Evolutionary conservation across 306 rosid genomes (phyloP), one percentile per base, ranked within the genome.

Genomic region (Cucumis cinereus): DNA sequence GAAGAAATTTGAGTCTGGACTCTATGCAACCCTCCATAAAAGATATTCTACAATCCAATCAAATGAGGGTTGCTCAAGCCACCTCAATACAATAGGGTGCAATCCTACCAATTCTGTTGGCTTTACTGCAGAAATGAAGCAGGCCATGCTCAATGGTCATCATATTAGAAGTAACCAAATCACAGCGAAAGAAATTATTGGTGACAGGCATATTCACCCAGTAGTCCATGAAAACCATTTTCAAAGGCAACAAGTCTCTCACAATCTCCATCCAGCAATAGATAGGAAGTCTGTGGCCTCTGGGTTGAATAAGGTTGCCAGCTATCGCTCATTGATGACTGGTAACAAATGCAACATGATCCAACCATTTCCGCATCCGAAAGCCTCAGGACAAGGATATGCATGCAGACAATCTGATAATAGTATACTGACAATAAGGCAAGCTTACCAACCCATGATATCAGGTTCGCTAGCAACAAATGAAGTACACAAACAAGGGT

Each of bases 1-100:
- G 78, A 91, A 73, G 81, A 90, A 78, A 84, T 67, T 80, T 74
- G 80, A 83, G 76, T 74, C 81, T 64, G 82, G 58, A 68, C 60
- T 43, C 68, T 45, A 43, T 73, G 60, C 81, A 84, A 82, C 86
- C 57, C 68, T 80, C 72, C n/a, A 17, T 41, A 76, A 77, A 47
- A 82, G 61, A 74, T 73, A 85, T 63, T 74, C 80, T 75, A 19
- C 73, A 23, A 60, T 77, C 68, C 77, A n/a, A 63, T 77, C 77
- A 41, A 62, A 81, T 24, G 76, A 72, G 40, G 78, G 85, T 70
- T 79, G 81, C 53, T 72, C 81, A 10, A 75, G 81, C 66, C 79
- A 82, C 14, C 80, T 24, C 52, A 60, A 77, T 64, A 79, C 35
- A 78, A 72, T 20, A 67, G 58, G 58, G 23, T 77, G 72, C 77